These are phyloP conservation scores for Luzula sylvatica DNA, from an alignment of 176 grass and related monocot species.

Conservation along the genomic window DNA sequence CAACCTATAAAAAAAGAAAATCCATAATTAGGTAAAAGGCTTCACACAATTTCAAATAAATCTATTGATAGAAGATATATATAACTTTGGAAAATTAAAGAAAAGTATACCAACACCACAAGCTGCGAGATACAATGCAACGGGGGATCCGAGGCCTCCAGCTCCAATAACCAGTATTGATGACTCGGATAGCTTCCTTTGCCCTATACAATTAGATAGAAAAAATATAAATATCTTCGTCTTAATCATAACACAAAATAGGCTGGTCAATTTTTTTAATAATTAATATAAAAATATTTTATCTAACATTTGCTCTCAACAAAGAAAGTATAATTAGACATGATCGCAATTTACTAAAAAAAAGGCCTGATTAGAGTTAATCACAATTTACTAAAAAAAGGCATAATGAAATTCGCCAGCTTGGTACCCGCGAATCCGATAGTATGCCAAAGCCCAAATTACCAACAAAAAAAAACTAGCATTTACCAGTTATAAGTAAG, in stretches of 20 bases:
- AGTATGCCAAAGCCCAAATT: not conserved
- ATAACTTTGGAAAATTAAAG: not conserved
- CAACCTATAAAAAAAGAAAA: slow-evolving; percentile 41
- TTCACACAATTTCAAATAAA: no score
- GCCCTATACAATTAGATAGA: slow-evolving; percentile 25
- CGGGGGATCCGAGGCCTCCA: slow-evolving; percentile 78
- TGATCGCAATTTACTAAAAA: no score
- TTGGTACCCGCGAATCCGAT: no score
- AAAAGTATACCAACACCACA: slow-evolving; percentile 75
- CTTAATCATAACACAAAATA: no score
- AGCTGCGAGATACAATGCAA: slow-evolving; percentile 66
- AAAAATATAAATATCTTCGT: slow-evolving; percentile 7
- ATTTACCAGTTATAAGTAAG: not conserved
- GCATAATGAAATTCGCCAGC: not conserved
- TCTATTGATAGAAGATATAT: no score
- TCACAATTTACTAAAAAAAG: not conserved
- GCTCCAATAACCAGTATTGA: slow-evolving; percentile 86
- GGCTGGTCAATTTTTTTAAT: no score
- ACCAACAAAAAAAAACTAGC: not conserved
- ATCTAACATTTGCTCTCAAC: no score
- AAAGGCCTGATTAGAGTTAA: no score
- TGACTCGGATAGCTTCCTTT: slow-evolving; percentile 53
- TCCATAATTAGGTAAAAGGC: not conserved
- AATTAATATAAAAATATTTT: no score
- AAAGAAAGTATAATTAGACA: no score